phyloP scores from a whole-genome alignment of 2,329 filamentous ascomycete species.

The Pseudogymnoascus destructans region DNA sequence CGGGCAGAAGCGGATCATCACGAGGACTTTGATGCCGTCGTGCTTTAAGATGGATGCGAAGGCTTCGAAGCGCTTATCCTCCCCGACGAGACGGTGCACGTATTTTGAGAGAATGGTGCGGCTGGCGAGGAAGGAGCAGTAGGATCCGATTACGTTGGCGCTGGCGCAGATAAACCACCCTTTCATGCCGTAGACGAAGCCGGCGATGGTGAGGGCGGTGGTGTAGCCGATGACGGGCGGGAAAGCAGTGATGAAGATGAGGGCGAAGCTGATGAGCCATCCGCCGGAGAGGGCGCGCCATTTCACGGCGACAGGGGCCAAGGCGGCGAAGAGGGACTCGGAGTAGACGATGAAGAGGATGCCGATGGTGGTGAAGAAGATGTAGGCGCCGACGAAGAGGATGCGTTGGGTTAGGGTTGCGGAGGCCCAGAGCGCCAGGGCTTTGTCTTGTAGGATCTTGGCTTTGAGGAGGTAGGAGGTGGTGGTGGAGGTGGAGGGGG shows the following conservation, averaged over 20 bases:
- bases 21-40: constrained; percentile 77
- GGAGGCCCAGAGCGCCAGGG: constrained; percentile 38
- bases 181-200: constrained; percentile 59
- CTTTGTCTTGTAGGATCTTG: constrained; percentile 36
- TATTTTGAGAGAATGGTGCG: constrained; percentile 66
- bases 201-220: constrained; percentile 51
- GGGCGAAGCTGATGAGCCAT: constrained; percentile 52
- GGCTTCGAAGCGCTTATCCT: constrained; percentile 78
- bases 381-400: constrained; percentile 37
- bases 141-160: constrained; percentile 66
- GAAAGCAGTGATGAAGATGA: constrained; percentile 55
- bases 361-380: constrained; percentile 36
- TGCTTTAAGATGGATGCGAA: constrained; percentile 77
- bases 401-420: constrained; percentile 50
- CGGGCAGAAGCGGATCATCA: constrained; percentile 86
- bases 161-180: constrained; percentile 61
- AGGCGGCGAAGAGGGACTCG: constrained; percentile 61
- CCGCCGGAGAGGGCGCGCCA: constrained; percentile 66
- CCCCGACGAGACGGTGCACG: constrained; percentile 67
- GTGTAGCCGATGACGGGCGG: constrained; percentile 61
- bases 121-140: constrained; percentile 66
- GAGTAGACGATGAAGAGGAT: constrained; percentile 67
- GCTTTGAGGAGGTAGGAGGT: constrained; percentile 36
- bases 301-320: constrained; percentile 58
- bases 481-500: constrained; percentile 24